These are phyloP conservation scores for Neospora caninum DNA, from an alignment of 169 alveolate genomes.

Conservation along the genomic window DNA sequence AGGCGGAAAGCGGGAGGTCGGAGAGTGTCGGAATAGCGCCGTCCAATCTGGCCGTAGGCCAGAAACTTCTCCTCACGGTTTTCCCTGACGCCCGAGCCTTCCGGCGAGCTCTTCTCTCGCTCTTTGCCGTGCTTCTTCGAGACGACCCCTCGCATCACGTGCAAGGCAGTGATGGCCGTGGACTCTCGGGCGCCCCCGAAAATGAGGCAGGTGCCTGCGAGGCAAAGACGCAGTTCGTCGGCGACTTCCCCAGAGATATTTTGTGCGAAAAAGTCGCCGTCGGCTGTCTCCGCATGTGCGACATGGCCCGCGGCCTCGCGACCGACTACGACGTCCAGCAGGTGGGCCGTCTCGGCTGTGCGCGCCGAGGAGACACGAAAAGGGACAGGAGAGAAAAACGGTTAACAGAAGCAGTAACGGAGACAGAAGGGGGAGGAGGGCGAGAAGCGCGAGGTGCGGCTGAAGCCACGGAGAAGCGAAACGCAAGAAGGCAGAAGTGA, in stretches of 20 bases:
- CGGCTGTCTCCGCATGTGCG: neutral
- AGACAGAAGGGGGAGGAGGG: too few species aligned
- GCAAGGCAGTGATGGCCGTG: neutral
- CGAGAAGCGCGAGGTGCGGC: too few species aligned
- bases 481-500: too few species aligned
- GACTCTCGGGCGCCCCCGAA: neutral
- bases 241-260: neutral
- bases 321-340: neutral
- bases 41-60: neutral
- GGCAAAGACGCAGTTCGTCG: neutral
- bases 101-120: neutral
- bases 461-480: too few species aligned
- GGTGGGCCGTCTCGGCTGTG: neutral
- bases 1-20: neutral
- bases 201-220: neutral
- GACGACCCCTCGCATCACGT: neutral
- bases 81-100: constrained; percentile 1
- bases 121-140: neutral
- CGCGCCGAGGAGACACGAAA: too few species aligned
- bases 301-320: neutral
- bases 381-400: too few species aligned
- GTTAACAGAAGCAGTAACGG: too few species aligned
- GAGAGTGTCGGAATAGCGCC: neutral
- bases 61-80: neutral
- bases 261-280: neutral